A percentile compares a stretch with the other conserved stretches of the same genome.
These are phyloP conservation scores for Leucocoprinus birnbaumii DNA, from an alignment of 768 basidiomycete genomes.

Conservation along the genomic window DNA sequence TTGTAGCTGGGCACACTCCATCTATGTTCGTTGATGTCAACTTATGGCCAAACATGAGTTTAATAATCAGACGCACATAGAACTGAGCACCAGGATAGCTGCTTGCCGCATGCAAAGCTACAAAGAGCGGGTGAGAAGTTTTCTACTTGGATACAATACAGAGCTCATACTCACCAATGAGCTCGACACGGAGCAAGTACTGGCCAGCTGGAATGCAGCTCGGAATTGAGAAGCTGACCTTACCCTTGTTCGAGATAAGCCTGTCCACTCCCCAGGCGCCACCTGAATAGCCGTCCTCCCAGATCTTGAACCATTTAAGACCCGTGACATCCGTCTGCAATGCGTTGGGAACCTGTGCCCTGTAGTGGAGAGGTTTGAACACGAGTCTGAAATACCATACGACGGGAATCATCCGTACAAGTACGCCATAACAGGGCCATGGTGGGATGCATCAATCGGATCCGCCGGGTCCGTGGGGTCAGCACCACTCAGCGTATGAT, in stretches of 20 bases:
- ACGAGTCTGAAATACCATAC: background rate
- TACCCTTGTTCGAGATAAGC: conserved; percentile 45
- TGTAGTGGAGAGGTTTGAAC: conserved; percentile 15
- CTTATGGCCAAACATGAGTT: conserved; percentile 8
- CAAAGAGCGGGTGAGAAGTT: background rate
- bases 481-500: conserved; percentile 42
- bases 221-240: conserved; percentile 46
- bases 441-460: conserved; percentile 46
- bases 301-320: conserved; percentile 56
- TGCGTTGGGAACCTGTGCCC: conserved; percentile 44
- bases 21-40: conserved; percentile 18
- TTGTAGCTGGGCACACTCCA: conserved; percentile 46
- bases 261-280: conserved; percentile 45
- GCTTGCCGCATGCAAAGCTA: conserved; percentile 30
- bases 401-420: conserved; percentile 30
- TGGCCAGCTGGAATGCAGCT: conserved; percentile 44
- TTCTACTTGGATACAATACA: background rate
- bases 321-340: conserved; percentile 44
- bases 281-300: conserved; percentile 38
- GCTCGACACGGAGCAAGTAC: conserved; percentile 48
- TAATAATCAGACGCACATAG: conserved; percentile 34
- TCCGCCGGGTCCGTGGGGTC: conserved; percentile 38
- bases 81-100: conserved; percentile 54
- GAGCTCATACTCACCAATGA: conserved; percentile 29
- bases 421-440: conserved; percentile 49